These are phyloP conservation scores for Dalbergia cultrata DNA, from an alignment of 306 rosid species.

Conservation along the genomic window DNA sequence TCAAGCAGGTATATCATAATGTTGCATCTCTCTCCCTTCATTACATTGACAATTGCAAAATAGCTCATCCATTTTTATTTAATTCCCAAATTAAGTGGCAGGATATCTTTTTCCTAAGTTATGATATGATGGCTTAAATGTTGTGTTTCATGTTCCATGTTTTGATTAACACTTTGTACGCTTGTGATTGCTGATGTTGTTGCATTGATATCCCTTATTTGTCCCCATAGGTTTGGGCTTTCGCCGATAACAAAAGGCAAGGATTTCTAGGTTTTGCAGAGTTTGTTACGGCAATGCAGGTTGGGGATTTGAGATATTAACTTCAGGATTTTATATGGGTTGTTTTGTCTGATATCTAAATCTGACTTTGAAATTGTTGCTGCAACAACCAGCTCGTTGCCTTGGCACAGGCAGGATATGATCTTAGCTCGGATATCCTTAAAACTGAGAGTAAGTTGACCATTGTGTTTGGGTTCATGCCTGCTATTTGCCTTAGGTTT, in stretches of 20 bases:
- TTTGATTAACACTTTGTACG: neutral
- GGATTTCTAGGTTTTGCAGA: conserved; percentile 78
- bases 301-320: conserved; percentile 35
- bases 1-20: conserved; percentile 62
- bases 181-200: neutral
- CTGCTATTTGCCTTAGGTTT: neutral
- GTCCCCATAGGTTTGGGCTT: conserved; percentile 70
- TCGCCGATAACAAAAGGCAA: conserved; percentile 75
- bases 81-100: neutral
- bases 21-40: neutral
- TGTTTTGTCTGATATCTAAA: neutral
- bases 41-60: neutral
- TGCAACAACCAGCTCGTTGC: conserved; percentile 68
- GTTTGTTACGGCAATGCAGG: conserved; percentile 95
- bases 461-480: neutral
- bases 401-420: conserved; percentile 79
- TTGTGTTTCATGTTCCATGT: conserved; percentile 7
- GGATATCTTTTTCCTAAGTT: neutral
- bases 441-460: conserved; percentile 70
- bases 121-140: neutral
- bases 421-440: conserved; percentile 66
- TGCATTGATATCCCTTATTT: neutral
- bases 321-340: neutral
- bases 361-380: conserved; percentile 43
- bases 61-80: neutral